Base-by-base conservation (phyloP, 75 land plant genomes). In the Cupressus sempervirens region DNA sequence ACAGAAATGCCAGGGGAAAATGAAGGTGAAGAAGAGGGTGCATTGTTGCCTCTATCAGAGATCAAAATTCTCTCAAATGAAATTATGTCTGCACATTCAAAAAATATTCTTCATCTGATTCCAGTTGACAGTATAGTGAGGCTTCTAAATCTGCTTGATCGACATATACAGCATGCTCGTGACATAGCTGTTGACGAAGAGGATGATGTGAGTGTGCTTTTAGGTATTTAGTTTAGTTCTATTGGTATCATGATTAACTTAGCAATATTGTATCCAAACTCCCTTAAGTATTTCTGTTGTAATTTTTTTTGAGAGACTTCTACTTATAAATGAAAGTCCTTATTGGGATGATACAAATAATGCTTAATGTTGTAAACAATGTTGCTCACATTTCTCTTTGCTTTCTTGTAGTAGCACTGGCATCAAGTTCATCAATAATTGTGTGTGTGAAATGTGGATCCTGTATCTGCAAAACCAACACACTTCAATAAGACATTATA, bases 161-260 rank as follows among this genome's bases (percentile, higher is more conserved):
- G 90, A 74, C 98, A 96, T 74, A 94, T 98, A 75, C 95, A 90
- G 77, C 91, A 84, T 35, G 94, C 94, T 43, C 92, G 93, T 83
- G 95, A 91, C 18, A 84, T 93, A 80, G 91, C 93, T n/a, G 81
- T 98, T 83, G 92, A 90, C 86, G 96, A 91, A 76, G 89, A 84
- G 82, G 97, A 95, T 77, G 93, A 92, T 89, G 99, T 98, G 90
- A 92, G 94, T 88, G 20, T 50, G 5, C 8, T 86, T 15, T 14
- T 48, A 23, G n/a, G 15, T 26, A 30, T 38, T 45, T 80, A 46
- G 32, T 80, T 30, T n/a, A 14, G 11, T 32, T 70, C 35, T 35
- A 53, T 83, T 34, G 4, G 58, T 4, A 34, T 9, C 83, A 38
- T 30, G 48, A 45, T 80, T 84, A 3, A 35, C 79, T 76, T 3